Evolutionary conservation across 163 green algal species (phyloP).

Genomic region (Picocystis sp.): DNA sequence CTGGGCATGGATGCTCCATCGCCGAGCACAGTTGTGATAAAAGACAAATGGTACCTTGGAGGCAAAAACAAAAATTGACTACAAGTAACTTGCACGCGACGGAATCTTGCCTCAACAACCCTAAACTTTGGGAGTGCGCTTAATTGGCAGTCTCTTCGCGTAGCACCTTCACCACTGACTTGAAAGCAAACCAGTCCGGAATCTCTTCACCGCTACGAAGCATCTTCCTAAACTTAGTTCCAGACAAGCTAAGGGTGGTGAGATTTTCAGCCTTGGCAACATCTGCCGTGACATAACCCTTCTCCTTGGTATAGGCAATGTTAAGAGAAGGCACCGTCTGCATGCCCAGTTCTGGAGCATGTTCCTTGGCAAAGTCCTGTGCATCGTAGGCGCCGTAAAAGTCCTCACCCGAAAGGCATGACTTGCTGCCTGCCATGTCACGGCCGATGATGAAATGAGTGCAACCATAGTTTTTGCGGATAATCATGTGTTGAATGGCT

Average conservation of each 20-base stretch:
- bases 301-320: slow-evolving; percentile 55
- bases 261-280: slow-evolving; percentile 65
- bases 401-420: slow-evolving; percentile 67
- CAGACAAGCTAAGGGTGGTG: slow-evolving; percentile 63
- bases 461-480: slow-evolving; percentile 96
- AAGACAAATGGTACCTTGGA: too few relatives aligned
- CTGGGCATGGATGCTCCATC: too few relatives aligned
- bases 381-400: slow-evolving; percentile 66
- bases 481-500: slow-evolving; percentile 99
- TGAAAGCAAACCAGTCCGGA: slow-evolving; percentile 95
- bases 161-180: slow-evolving; percentile 74
- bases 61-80: too few relatives aligned
- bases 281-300: slow-evolving; percentile 85
- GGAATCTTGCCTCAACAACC: too few relatives aligned
- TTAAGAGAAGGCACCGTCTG: slow-evolving; percentile 86
- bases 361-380: slow-evolving; percentile 62
- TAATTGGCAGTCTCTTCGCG: slow-evolving; percentile 13
- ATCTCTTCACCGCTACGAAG: slow-evolving; percentile 70
- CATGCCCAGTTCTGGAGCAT: slow-evolving; percentile 78
- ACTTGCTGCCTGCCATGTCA: slow-evolving; percentile 97
- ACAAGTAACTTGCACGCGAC: too few relatives aligned
- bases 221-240: slow-evolving; percentile 96
- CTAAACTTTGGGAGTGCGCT: too few relatives aligned
- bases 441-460: slow-evolving; percentile 98
- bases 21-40: too few relatives aligned